Evolutionary conservation across 2,329 filamentous ascomycete species (phyloP), one percentile per base, ranked within the genome.

Genomic region (Colletotrichum filicis): DNA sequence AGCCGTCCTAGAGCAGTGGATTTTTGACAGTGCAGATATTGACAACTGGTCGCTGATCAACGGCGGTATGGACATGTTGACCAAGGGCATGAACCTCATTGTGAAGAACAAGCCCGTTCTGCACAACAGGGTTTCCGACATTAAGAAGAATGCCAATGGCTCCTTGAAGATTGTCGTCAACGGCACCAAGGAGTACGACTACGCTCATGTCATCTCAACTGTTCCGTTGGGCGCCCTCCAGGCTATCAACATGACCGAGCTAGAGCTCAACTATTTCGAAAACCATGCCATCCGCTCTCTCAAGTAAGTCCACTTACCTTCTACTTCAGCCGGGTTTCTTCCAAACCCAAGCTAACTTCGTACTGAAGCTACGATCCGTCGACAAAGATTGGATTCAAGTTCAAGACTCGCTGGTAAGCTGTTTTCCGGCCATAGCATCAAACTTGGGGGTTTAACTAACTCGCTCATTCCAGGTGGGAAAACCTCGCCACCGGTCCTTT

Each of bases 241-340:
- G 62, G 75, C 69, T 19, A 78, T 79, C 66, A 74, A 79, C 58
- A 75, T 73, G 72, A 76, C 75, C 1, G 77, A 80, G 5, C 75
- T 80, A 2, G 74, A 75, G 1, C 76, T 82, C 0, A 73, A 72
- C 1, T 81, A 79, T 73, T 77, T 75, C 1, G 77, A 78, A 0
- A 80, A 80, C 46, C 75, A 75, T 2, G 80, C 80, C 0, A 81
- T 82, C 4, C 76, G 80, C 7, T 75, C 76, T 5, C 71, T 82
- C 14, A 78, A 78, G 4, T 77, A 74, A 11, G 71, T 6, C 11
- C 14, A 32, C 6, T 9, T 5, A n/a, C 3, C 19, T 24, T 9
- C 11, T 8, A 9, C 1, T 5, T 4, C 4, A 26, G 6, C 32
- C 3, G 5, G 2, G n/a, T 5, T 8, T 5, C 12, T 28, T 3